Evolutionary conservation across 768 basidiomycete genomes (phyloP).

Genomic region (Mycena maculata): DNA sequence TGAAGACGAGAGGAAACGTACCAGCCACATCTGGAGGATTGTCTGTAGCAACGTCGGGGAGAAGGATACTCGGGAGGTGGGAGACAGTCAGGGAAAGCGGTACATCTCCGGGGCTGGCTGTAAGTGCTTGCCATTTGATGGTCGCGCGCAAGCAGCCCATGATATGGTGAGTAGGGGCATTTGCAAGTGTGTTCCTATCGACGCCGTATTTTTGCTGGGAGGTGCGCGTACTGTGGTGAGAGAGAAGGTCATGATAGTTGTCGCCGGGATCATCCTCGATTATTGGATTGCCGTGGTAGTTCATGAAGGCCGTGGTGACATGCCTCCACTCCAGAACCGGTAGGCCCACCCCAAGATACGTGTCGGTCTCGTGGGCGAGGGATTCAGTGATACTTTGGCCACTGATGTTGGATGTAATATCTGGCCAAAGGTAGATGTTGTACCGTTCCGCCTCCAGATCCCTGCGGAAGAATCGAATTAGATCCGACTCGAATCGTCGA

Average conservation of each 20-base stretch:
- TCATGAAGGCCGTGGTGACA: background rate
- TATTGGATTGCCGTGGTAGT: background rate
- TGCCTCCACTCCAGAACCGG: background rate
- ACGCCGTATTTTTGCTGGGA: slow-evolving; percentile 10
- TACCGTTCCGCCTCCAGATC: background rate
- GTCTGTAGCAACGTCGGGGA: background rate
- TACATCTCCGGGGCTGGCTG: background rate
- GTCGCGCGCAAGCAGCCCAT: background rate
- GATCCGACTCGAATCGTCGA: slow-evolving; percentile 5
- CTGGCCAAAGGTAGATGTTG: slow-evolving; percentile 13
- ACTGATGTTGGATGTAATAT: background rate
- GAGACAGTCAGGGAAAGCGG: background rate
- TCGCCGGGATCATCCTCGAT: background rate
- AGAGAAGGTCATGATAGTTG: background rate
- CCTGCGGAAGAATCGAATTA: slow-evolving; percentile 1
- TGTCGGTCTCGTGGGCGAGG: background rate
- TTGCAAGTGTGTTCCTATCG: background rate
- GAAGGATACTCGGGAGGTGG: background rate
- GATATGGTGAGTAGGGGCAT: background rate
- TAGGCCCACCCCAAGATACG: background rate
- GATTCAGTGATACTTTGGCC: slow-evolving; percentile 1
- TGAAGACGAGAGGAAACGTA: background rate
- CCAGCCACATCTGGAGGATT: too few relatives aligned
- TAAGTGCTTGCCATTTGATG: background rate
- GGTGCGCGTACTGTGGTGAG: slow-evolving; percentile 4